These are phyloP conservation scores for Solanum stenotomum DNA, from an alignment of 257 asterid species.

Conservation along the genomic window DNA sequence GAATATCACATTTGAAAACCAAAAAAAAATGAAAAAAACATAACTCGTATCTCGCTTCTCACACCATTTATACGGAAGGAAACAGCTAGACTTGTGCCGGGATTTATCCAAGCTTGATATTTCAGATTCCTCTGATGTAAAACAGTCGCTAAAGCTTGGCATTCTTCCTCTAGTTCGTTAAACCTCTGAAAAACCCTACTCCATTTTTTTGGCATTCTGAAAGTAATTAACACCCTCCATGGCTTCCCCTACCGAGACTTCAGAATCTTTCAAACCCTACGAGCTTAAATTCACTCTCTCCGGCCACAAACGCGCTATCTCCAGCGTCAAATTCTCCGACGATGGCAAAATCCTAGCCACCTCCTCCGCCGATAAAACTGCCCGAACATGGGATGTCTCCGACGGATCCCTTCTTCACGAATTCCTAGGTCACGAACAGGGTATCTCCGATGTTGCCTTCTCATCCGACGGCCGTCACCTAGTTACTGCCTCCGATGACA, in stretches of 20 bases:
- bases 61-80: background rate
- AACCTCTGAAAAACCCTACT: conserved; percentile 19
- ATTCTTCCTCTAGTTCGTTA: background rate
- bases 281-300: conserved; percentile 53
- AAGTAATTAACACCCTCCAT: background rate
- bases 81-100: background rate
- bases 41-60: background rate
- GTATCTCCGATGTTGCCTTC: conserved; percentile 80
- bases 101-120: background rate
- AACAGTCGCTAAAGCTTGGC: background rate
- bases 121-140: background rate
- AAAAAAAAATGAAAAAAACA: background rate
- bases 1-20: too few relatives aligned
- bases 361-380: conserved; percentile 83
- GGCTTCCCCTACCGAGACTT: conserved; percentile 40
- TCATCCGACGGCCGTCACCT: conserved; percentile 72
- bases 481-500: conserved; percentile 94
- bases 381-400: conserved; percentile 53
- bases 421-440: conserved; percentile 67
- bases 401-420: conserved; percentile 42
- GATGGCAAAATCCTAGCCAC: conserved; percentile 71
- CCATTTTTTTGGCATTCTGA: background rate
- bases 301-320: conserved; percentile 69
- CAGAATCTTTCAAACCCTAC: conserved; percentile 65
- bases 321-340: conserved; percentile 78